Conservation (phyloP, 495 filamentous ascomycete genomes). For the Penicillium steckii region DNA sequence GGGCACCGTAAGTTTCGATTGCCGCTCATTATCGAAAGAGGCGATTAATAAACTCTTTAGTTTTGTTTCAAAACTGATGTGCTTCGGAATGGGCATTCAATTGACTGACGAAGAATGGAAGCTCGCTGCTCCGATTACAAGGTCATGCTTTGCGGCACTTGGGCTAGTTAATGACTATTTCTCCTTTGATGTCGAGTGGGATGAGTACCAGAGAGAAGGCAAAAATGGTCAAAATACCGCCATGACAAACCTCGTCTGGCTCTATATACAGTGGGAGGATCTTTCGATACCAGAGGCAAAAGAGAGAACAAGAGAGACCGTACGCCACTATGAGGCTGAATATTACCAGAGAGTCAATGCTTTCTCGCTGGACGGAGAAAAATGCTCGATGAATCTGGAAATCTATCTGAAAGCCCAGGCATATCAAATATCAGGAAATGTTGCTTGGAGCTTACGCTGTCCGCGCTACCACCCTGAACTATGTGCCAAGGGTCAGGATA, state of each 20-base stretch:
- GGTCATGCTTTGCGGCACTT: constrained; percentile 22
- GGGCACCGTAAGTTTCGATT: no score
- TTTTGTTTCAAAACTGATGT: constrained; percentile 21
- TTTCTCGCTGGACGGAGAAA: constrained; percentile 8
- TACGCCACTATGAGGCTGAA: constrained; percentile 14
- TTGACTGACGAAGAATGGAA: constrained; percentile 15
- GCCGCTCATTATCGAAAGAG: no score
- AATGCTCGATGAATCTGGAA: constrained; percentile 4
- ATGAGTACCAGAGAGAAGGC: constrained; percentile 14
- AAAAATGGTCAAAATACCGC: not conserved
- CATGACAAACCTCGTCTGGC: constrained; percentile 25
- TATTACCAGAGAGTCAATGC: constrained; percentile 10
- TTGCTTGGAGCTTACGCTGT: constrained; percentile 24
- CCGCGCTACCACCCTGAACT: constrained; percentile 24
- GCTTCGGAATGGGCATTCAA: constrained; percentile 23
- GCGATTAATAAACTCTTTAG: no score
- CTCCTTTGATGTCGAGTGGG: constrained; percentile 26
- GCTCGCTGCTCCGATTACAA: constrained; percentile 9
- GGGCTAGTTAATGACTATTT: constrained; percentile 25
- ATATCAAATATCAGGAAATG: constrained; percentile 23
- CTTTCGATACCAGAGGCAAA: constrained; percentile 16
- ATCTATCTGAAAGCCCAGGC: constrained; percentile 14
- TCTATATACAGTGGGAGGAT: constrained; percentile 22
- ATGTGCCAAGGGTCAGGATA: constrained; percentile 2
- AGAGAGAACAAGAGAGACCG: constrained; percentile 9